Evolutionary conservation across 495 filamentous ascomycete genomes (phyloP), one percentile per base, ranked within the genome.

Genomic region (Xylaria nigripes): DNA sequence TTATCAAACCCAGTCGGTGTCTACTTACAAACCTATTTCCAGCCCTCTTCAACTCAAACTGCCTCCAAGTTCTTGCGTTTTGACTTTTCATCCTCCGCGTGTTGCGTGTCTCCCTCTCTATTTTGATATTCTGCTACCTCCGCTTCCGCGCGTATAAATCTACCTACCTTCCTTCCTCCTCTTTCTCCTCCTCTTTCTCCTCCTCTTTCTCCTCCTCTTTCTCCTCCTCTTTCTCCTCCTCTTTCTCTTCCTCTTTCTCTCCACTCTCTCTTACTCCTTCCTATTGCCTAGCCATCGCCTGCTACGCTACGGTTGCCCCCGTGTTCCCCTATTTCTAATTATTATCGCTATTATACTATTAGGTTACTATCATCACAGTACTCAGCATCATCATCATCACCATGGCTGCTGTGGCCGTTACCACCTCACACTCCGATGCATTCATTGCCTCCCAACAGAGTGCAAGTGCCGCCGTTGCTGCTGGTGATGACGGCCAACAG

Each of bases 341-440:
- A n/a, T 36, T 36, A 36, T 36, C 13, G 6, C 3, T 36, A 15
- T n/a, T 36, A 34, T 51, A 2, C 10, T 44, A n/a, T n/a, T n/a
- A n/a, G n/a, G n/a, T n/a, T n/a, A n/a, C n/a, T 25, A 34, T 9
- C 23, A 15, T 27, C 19, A n/a, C 22, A 25, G 0, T 16, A 30
- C 5, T 8, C 32, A 36, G 10, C 38, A 4, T 46, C 43, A 36
- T 32, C 29, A 10, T 34, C 13, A 43, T 30, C 29, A 56, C 13
- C 54, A 51, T 51, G 55, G 44, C 34, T 1, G 6, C 40, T 12
- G 40, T 24, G 6, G 40, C 3, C 3, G 6, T 8, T 3, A 43
- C 43, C 45, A 55, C 53, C 9, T 55, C 53, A 13, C 25, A 45
- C 46, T 55, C 54, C 32, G 63, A 66, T 21, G 42, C 49, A 30